phyloP scores from a whole-genome alignment of 2,329 filamentous ascomycete species.

The Chrysosporium keratinophilum region DNA sequence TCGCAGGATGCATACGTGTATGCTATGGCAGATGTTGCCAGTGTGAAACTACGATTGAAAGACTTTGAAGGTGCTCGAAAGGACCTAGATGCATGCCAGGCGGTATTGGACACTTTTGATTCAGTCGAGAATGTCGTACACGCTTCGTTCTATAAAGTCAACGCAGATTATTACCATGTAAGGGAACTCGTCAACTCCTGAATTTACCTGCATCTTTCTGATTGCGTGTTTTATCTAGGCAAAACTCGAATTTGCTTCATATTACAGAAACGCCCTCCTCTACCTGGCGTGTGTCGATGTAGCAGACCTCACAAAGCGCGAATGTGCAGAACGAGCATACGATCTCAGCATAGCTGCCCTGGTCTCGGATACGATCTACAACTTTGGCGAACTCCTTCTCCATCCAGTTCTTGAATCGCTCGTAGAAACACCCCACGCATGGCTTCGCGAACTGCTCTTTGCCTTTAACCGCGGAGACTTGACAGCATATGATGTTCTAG shows the following conservation, averaged over 20 bases:
- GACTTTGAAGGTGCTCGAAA: constrained; percentile 74
- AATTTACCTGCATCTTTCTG: constrained; percentile 8
- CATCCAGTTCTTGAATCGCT: constrained; percentile 91
- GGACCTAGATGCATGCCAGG: constrained; percentile 78
- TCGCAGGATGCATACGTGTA: constrained; percentile 95
- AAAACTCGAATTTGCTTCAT: constrained; percentile 86
- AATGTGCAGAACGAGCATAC: constrained; percentile 76
- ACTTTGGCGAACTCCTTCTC: constrained; percentile 96
- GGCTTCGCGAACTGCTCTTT: constrained; percentile 91
- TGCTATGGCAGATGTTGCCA: constrained; percentile 79
- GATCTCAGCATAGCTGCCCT: constrained; percentile 87
- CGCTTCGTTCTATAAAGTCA: constrained; percentile 90
- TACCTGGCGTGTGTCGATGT: constrained; percentile 95
- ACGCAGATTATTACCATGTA: constrained; percentile 86
- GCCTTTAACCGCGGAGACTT: constrained; percentile 96
- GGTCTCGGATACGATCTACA: constrained; percentile 93
- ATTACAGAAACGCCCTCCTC: constrained; percentile 94
- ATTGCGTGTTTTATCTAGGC: constrained; percentile 34
- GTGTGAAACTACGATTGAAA: constrained; percentile 69
- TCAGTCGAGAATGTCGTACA: constrained; percentile 92
- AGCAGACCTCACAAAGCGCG: constrained; percentile 57
- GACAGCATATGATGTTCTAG: constrained; percentile 71
- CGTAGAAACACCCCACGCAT: constrained; percentile 61
- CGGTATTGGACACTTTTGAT: constrained; percentile 82
- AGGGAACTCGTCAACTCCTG: constrained; percentile 14